Evolutionary conservation across 257 asterid species (phyloP).

Genomic region (Hygrophila difformis): DNA sequence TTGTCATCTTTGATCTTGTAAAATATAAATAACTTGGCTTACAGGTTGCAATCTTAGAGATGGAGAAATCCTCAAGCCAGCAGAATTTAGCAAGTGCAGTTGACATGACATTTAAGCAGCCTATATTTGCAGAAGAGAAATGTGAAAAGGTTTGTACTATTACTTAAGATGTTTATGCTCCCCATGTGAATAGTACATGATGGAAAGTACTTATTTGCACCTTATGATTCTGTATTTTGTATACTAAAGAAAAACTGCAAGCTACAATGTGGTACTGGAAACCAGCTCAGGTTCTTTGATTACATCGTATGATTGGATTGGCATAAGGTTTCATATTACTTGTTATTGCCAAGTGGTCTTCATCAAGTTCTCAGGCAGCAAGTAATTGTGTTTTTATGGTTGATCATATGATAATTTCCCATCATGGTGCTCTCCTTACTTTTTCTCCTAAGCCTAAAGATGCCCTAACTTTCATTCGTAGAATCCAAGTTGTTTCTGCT

Average conservation of each 20-base stretch:
- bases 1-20: constrained; percentile 9
- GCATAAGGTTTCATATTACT: background rate
- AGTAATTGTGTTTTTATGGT: background rate
- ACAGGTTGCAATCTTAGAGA: constrained; percentile 66
- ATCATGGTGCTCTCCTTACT: no score
- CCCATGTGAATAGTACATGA: constrained; percentile 12
- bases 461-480: no score
- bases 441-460: no score
- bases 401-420: no score
- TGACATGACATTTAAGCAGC: constrained; percentile 61
- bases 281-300: background rate
- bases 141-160: constrained; percentile 51
- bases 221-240: constrained; percentile 2
- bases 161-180: constrained; percentile 10
- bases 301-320: no score
- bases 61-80: constrained; percentile 81
- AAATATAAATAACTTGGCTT: constrained; percentile 13
- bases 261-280: constrained; percentile 1
- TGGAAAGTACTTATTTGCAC: background rate
- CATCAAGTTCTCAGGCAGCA: background rate
- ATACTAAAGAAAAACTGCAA: background rate
- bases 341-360: background rate
- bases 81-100: constrained; percentile 47
- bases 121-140: constrained; percentile 51
- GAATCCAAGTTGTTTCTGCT: no score